phyloP scores from a whole-genome alignment of 352 stramenopile species.

The Plasmopara viticola region DNA sequence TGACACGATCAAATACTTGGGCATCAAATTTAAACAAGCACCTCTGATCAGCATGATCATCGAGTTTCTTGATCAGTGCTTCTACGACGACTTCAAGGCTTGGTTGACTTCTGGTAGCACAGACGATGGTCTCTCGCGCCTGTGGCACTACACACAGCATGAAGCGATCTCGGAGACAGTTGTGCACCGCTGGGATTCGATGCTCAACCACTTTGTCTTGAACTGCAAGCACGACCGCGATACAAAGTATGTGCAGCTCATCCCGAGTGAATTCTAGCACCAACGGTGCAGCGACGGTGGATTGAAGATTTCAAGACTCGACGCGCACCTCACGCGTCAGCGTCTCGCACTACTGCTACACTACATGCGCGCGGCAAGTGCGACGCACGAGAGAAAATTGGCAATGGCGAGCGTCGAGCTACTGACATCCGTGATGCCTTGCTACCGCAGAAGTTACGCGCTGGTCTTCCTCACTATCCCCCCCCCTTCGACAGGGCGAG shows the following conservation, averaged over 20 bases:
- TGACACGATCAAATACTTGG: not conserved
- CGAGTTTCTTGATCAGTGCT: not conserved
- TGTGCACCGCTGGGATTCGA: not conserved
- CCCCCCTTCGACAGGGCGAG: not conserved
- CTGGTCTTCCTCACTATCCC: not conserved
- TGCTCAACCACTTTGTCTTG: not conserved
- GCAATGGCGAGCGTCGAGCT: not conserved
- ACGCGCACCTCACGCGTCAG: not conserved
- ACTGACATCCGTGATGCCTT: not conserved
- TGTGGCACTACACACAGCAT: not conserved
- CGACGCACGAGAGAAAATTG: not conserved
- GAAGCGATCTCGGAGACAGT: not conserved
- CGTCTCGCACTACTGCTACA: not conserved
- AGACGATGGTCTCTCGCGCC: not conserved
- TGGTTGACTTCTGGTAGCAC: not conserved
- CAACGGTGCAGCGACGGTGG: not conserved
- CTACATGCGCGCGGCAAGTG: not conserved
- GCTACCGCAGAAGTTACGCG: not conserved
- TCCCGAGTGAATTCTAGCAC: not conserved
- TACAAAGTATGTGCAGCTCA: not conserved
- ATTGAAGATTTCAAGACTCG: not conserved
- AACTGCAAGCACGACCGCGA: not conserved
- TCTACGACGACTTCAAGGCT: not conserved
- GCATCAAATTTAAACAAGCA: not conserved
- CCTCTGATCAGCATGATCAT: not conserved